Percentiles rank a stretch among this genome's conserved stretches.
Evolutionary conservation across 768 basidiomycete species (phyloP).

Genomic region (Albatrellus ellisii): DNA sequence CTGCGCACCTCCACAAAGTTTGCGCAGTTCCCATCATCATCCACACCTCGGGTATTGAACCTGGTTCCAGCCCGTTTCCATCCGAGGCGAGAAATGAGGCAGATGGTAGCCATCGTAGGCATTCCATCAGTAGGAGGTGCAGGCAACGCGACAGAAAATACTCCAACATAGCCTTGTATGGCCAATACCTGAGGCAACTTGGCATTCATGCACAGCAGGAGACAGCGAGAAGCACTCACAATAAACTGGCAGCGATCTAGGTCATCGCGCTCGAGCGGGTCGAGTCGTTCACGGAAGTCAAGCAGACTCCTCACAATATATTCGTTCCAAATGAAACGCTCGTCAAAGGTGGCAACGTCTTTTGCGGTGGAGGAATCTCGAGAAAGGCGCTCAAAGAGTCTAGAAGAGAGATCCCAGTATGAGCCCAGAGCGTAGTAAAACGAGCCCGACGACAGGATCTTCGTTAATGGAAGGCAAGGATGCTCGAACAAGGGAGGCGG

Average conservation of each 20-base stretch:
- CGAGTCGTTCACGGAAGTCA: conserved; percentile 74
- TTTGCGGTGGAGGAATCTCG: conserved; percentile 30
- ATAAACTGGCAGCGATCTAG: conserved; percentile 80
- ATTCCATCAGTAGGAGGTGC: conserved; percentile 64
- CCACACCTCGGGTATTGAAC: conserved; percentile 93
- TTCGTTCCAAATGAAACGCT: conserved; percentile 91
- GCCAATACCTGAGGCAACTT: conserved; percentile 48
- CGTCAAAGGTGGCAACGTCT: conserved; percentile 58
- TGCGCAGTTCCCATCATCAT: conserved; percentile 89
- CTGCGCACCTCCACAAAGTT: conserved; percentile 85
- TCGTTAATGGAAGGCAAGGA: conserved; percentile 80
- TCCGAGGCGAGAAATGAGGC: conserved; percentile 77
- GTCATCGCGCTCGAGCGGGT: conserved; percentile 51
- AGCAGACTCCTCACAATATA: conserved; percentile 79
- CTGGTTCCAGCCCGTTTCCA: conserved; percentile 96
- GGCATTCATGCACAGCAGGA: conserved; percentile 3
- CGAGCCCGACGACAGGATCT: conserved; percentile 81
- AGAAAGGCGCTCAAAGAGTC: conserved; percentile 58
- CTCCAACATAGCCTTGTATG: conserved; percentile 88
- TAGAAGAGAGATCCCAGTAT: conserved; percentile 82
- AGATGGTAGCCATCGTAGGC: conserved; percentile 60
- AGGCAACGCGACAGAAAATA: conserved; percentile 66
- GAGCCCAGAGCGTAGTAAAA: conserved; percentile 87
- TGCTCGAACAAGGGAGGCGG: conserved; percentile 62
- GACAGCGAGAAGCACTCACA: conserved; percentile 30